Percentiles rank a stretch among this genome's conserved stretches.
phyloP scores from a whole-genome alignment of 208 protist species.

The Leptomonas pyrrhocoris region DNA sequence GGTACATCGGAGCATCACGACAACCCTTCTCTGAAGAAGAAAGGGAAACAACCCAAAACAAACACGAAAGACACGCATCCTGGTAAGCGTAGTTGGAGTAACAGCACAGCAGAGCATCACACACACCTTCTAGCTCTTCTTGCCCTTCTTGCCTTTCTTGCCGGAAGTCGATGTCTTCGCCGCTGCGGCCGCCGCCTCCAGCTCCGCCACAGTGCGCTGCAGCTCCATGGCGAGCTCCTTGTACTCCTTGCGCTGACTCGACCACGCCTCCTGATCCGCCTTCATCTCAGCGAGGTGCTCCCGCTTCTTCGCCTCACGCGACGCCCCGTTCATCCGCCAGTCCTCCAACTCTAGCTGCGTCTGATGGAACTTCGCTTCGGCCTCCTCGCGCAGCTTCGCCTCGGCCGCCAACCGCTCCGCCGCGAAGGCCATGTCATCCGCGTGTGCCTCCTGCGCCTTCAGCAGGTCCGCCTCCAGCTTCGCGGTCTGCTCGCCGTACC shows the following conservation, averaged over 20 bases:
- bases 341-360: slow-evolving; percentile 60
- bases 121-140: slow-evolving; percentile 13
- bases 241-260: slow-evolving; percentile 68
- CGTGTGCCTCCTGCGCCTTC: slow-evolving; percentile 43
- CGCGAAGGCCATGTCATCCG: slow-evolving; percentile 53
- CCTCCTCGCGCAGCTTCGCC: slow-evolving; percentile 55
- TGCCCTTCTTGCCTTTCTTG: slow-evolving; percentile 26
- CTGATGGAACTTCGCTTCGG: slow-evolving; percentile 56
- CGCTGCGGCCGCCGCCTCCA: slow-evolving; percentile 37
- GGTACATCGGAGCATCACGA: too few species aligned
- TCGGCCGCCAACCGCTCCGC: slow-evolving; percentile 61
- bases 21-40: too few species aligned
- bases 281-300: slow-evolving; percentile 48
- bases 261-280: slow-evolving; percentile 65
- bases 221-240: slow-evolving; percentile 42
- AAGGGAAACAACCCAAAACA: too few species aligned
- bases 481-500: slow-evolving; percentile 54
- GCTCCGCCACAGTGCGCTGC: slow-evolving; percentile 42
- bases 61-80: too few species aligned
- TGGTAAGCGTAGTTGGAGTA: too few species aligned
- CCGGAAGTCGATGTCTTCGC: neutral
- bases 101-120: too few species aligned
- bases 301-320: slow-evolving; percentile 57
- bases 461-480: slow-evolving; percentile 63
- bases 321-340: slow-evolving; percentile 53